Conservation (phyloP, 2,329 filamentous ascomycete species). For the Amesomyces nigricolor region DNA sequence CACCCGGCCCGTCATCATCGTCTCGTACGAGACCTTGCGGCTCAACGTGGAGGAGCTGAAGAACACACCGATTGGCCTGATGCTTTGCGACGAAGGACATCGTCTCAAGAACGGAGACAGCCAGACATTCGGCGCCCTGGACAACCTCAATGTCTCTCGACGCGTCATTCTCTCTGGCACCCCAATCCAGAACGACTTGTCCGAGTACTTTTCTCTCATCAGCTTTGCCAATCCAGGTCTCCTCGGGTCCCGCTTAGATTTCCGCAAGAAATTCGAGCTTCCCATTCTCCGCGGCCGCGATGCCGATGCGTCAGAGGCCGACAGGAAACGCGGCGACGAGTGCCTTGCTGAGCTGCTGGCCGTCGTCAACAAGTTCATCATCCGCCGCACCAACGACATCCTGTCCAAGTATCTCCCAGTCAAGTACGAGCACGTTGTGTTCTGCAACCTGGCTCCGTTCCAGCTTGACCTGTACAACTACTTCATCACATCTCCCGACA, state of each 20-base stretch:
- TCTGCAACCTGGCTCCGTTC: conserved; percentile 90
- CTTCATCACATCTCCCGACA: conserved; percentile 92
- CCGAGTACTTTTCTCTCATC: conserved; percentile 92
- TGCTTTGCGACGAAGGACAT: conserved; percentile 95
- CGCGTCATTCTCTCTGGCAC: conserved; percentile 95
- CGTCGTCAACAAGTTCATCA: conserved; percentile 97
- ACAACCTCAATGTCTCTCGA: conserved; percentile 80
- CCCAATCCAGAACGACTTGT: conserved; percentile 97
- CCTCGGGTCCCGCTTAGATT: conserved; percentile 81
- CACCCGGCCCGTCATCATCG: conserved; percentile 88
- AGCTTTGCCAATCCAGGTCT: conserved; percentile 95
- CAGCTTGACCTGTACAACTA: conserved; percentile 93
- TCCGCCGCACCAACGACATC: conserved; percentile 94
- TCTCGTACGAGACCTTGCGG: conserved; percentile 93
- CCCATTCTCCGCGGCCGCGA: conserved; percentile 90
- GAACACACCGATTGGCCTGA: conserved; percentile 81
- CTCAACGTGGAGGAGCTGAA: conserved; percentile 87
- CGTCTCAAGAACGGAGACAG: conserved; percentile 95
- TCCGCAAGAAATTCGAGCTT: conserved; percentile 88
- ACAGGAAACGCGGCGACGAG: conserved; percentile 77
- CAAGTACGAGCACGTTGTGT: conserved; percentile 99
- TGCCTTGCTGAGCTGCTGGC: conserved; percentile 73
- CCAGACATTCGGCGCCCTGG: conserved; percentile 88
- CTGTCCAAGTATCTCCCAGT: conserved; percentile 94
- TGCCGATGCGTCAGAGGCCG: conserved; percentile 77